Percentiles rank a stretch among this genome's conserved stretches.
phyloP scores from a whole-genome alignment of 257 asterid genomes.

The Gardenia jasminoides region DNA sequence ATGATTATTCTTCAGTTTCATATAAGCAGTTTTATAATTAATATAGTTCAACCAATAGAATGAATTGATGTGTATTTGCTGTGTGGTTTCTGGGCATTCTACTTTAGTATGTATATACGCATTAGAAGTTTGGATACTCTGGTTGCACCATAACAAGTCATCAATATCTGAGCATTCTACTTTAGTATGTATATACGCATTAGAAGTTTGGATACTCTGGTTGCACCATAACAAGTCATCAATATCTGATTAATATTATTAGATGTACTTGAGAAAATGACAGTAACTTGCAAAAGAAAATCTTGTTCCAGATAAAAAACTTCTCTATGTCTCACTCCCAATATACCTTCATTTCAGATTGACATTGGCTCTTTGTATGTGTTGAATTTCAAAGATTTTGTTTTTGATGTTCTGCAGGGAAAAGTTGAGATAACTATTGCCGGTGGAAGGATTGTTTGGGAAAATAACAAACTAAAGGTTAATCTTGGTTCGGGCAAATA shows the following conservation, averaged over 20 bases:
- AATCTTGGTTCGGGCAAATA: slow-evolving; percentile 78
- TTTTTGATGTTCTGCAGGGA: slow-evolving; percentile 45
- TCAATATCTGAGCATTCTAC: too few relatives aligned
- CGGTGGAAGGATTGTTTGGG: slow-evolving; percentile 90
- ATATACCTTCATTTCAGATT: background rate
- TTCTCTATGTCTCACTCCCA: background rate
- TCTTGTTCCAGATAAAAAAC: background rate
- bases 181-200: too few relatives aligned
- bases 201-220: too few relatives aligned
- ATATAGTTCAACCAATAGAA: too few relatives aligned
- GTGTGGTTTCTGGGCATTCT: too few relatives aligned
- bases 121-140: too few relatives aligned
- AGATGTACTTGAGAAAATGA: background rate
- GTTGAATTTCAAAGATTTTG: background rate
- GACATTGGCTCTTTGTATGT: background rate
- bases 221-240: too few relatives aligned
- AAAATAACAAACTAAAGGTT: slow-evolving; percentile 59
- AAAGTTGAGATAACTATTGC: slow-evolving; percentile 90
- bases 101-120: too few relatives aligned
- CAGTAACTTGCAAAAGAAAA: background rate
- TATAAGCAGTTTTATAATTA: too few relatives aligned
- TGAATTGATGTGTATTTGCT: too few relatives aligned
- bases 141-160: too few relatives aligned
- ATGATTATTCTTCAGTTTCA: too few relatives aligned
- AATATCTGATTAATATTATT: background rate